A percentile compares a stretch with the other conserved stretches of the same genome.
These are phyloP conservation scores for Phytopythium ostracodes DNA, from an alignment of 352 stramenopile species.

Conservation along the genomic window DNA sequence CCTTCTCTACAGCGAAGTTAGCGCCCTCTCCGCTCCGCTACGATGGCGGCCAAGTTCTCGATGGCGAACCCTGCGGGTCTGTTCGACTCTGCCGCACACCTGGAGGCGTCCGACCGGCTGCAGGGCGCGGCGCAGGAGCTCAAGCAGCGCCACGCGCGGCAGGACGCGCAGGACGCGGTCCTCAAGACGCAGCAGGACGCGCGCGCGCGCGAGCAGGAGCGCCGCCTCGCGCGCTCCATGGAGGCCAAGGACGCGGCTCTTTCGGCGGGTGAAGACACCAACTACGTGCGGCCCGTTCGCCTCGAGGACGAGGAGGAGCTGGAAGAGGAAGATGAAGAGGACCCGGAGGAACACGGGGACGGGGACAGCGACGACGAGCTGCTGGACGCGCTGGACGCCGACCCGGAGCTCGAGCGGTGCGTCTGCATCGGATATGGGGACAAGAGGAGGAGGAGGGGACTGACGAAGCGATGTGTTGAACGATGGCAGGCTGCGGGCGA, in stretches of 20 bases:
- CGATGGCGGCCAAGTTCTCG: constrained; percentile 77
- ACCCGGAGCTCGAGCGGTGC: constrained; percentile 60
- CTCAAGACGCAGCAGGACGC: constrained; percentile 18
- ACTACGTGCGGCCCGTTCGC: constrained; percentile 20
- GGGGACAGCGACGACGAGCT: constrained; percentile 60
- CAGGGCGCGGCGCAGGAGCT: constrained; percentile 70
- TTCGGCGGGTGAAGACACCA: constrained; percentile 20
- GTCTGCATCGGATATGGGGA: no score
- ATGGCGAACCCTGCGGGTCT: constrained; percentile 73
- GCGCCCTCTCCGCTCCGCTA: no score
- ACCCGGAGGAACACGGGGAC: constrained; percentile 35
- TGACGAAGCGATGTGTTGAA: no score
- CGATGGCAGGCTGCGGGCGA: constrained; percentile 69
- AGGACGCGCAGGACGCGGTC: constrained; percentile 20
- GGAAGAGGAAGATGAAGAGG: constrained; percentile 32
- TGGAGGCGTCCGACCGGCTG: constrained; percentile 72
- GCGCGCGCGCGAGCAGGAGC: constrained; percentile 23
- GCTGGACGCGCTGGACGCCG: constrained; percentile 44
- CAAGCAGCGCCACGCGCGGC: constrained; percentile 50
- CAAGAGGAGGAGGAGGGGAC: no score
- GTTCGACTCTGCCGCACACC: constrained; percentile 64
- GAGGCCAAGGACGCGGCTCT: constrained; percentile 15
- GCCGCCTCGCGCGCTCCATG: constrained; percentile 14
- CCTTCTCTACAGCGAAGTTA: no score
- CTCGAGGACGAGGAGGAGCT: constrained; percentile 35